Evolutionary conservation across 1,139 yeast species (phyloP), one percentile per base, ranked within the genome.

Genomic region (Tardiomyces digboiensis): DNA sequence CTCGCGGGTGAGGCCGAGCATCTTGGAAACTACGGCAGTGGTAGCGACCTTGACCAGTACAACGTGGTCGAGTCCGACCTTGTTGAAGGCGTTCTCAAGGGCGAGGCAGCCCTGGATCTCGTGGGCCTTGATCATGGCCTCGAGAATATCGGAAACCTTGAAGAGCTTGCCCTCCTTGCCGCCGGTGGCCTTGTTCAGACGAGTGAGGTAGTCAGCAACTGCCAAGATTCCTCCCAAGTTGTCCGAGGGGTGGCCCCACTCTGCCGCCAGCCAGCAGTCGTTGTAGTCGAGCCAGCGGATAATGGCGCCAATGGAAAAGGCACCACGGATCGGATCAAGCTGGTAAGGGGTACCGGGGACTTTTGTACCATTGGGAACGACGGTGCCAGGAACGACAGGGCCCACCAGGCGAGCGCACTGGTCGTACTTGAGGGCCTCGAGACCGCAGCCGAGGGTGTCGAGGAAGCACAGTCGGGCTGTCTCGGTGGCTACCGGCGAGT

Each of bases 231-330:
- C 78, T 42, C 80, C 81, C 47, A 76, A 52, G 57, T 76, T 76
- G 56, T 76, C 82, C 19, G 78, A 72, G 21, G 81, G 81, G 57
- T 76, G 81, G 6, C 82, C 82, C 81, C 82, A 76, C 57, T 76
- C 82, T 23, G 80, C 80, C 43, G 82, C 82, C 39, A 76, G 60
- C 81, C 80, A 76, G 59, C 80, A 75, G 58, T 76, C 81, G 51
- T 76, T 76, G 62, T 69, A 76, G 51, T 76, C 82, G 47, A 76
- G 62, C 81, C 81, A 76, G 48, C 82, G 66, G 51, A 76, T 74
- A 49, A 71, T 60, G 19, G 80, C 72, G 10, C 81, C 80, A 48
- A 75, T 72, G 41, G 76, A 64, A 59, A 76, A 76, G 21, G 81
- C 80, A 39, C 76, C 81, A 44, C 75, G 68, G 38, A 76, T 66